Evolutionary conservation across 2,329 filamentous ascomycete genomes (phyloP).

Genomic region (Aspergillus novofumigatus): DNA sequence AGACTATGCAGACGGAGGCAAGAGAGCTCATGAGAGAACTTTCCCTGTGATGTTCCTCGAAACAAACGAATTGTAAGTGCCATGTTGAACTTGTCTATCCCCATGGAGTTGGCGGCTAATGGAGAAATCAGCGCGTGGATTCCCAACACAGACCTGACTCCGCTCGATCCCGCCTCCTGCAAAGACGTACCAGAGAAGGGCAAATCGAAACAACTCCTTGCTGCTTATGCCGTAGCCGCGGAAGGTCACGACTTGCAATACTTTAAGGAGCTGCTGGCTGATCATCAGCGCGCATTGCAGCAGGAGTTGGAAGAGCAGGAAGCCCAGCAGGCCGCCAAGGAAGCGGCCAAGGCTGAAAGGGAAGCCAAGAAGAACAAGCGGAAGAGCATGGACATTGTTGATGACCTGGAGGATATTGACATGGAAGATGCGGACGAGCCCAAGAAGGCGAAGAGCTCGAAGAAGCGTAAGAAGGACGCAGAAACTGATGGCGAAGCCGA

Average conservation of each 20-base stretch:
- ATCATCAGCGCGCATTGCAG: constrained; percentile 54
- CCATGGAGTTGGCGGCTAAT: constrained; percentile 9
- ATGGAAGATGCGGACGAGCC: constrained; percentile 44
- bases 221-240: constrained; percentile 74
- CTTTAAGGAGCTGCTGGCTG: constrained; percentile 73
- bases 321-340: constrained; percentile 57
- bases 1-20: constrained; percentile 81
- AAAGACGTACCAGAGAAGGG: constrained; percentile 61
- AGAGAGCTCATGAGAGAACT: constrained; percentile 76
- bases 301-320: constrained; percentile 62
- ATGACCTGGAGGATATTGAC: constrained; percentile 54
- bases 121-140: constrained; percentile 71
- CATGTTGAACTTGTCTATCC: constrained; percentile 2
- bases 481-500: constrained; percentile 67
- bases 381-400: constrained; percentile 48
- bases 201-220: constrained; percentile 76
- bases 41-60: constrained; percentile 93
- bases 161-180: constrained; percentile 70
- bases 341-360: constrained; percentile 49
- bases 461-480: constrained; percentile 77
- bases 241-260: constrained; percentile 72
- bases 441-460: constrained; percentile 54
- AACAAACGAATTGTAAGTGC: constrained; percentile 93
- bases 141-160: constrained; percentile 73
- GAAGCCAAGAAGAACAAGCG: constrained; percentile 47